Evolutionary conservation across 805 yeast species (phyloP).

Genomic region (Metschnikowia kofuensis): DNA sequence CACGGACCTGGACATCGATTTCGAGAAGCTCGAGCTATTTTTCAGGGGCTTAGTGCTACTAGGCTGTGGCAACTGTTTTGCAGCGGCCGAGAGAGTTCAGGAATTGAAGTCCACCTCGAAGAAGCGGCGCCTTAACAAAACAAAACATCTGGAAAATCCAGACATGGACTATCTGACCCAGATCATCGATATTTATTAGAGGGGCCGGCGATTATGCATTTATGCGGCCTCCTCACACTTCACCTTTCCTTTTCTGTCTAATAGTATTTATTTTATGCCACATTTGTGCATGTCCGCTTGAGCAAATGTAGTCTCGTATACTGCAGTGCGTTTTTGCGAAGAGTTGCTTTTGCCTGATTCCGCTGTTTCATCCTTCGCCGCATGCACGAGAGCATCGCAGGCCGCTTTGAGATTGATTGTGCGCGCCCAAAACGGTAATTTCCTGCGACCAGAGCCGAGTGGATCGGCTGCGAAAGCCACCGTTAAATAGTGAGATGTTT

Average conservation of each 20-base stretch:
- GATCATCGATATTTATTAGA: constrained; percentile 7
- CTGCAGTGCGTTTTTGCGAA: not conserved
- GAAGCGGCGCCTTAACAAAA: not conserved
- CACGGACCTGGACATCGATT: constrained; percentile 20
- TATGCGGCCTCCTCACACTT: not conserved
- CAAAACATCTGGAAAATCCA: not conserved
- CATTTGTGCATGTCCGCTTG: no score
- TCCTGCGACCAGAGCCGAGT: constrained; percentile 1
- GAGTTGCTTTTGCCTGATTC: constrained; percentile 3
- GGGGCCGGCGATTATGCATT: not conserved
- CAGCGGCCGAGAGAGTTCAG: constrained; percentile 8
- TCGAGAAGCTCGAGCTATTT: constrained; percentile 24
- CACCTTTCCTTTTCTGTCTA: not conserved
- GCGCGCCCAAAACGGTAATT: constrained; percentile 14
- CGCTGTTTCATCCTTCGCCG: constrained; percentile 5
- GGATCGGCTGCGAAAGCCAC: constrained; percentile 9
- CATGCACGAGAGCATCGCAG: constrained; percentile 3
- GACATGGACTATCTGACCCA: constrained; percentile 14
- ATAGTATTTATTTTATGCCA: not conserved
- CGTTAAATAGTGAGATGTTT: constrained; percentile 4
- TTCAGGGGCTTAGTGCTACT: constrained; percentile 23
- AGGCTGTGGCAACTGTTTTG: constrained; percentile 22
- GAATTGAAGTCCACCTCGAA: constrained; percentile 7
- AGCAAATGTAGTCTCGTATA: not conserved
- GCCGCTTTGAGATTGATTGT: constrained; percentile 6